Percentiles rank a stretch among this genome's conserved stretches.
Evolutionary conservation across 192 early-diverging fungal genomes (phyloP).

Genomic region (Ramicandelaber brevisporus): DNA sequence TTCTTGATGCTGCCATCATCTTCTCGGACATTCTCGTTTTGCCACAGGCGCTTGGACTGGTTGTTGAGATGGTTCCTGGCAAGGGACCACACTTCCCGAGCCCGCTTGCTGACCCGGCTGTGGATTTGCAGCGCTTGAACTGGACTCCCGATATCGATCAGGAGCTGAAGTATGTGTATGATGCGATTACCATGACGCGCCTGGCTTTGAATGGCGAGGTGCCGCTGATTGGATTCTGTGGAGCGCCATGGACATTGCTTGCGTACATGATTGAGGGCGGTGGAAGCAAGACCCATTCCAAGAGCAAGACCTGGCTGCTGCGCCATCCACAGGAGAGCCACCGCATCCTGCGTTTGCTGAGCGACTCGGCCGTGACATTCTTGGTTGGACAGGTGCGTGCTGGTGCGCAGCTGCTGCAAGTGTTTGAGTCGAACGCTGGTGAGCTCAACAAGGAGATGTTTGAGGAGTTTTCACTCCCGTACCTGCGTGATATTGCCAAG

Average conservation of each 20-base stretch:
- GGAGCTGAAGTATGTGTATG: conserved; percentile 72
- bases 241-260: conserved; percentile 96
- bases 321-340: conserved; percentile 47
- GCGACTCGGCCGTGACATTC: conserved; percentile 65
- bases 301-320: conserved; percentile 81
- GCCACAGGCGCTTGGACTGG: conserved; percentile 86
- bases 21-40: conserved; percentile 96
- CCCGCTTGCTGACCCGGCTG: conserved; percentile 26
- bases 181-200: conserved; percentile 83
- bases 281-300: conserved; percentile 68
- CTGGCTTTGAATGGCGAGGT: conserved; percentile 57
- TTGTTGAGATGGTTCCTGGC: conserved; percentile 77
- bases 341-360: conserved; percentile 47
- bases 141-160: conserved; percentile 33
- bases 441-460: conserved; percentile 69
- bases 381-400: conserved; percentile 79
- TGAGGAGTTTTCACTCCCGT: conserved; percentile 67
- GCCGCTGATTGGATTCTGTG: conserved; percentile 86
- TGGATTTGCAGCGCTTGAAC: too few species aligned
- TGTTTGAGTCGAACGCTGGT: conserved; percentile 95
- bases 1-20: conserved; percentile 92
- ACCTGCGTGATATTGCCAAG: conserved; percentile 51
- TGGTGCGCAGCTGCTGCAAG: conserved; percentile 93
- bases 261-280: conserved; percentile 98
- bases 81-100: conserved; percentile 76